Conservation (phyloP, 2,329 filamentous ascomycete species). For the Parafenestella ontariensis region DNA sequence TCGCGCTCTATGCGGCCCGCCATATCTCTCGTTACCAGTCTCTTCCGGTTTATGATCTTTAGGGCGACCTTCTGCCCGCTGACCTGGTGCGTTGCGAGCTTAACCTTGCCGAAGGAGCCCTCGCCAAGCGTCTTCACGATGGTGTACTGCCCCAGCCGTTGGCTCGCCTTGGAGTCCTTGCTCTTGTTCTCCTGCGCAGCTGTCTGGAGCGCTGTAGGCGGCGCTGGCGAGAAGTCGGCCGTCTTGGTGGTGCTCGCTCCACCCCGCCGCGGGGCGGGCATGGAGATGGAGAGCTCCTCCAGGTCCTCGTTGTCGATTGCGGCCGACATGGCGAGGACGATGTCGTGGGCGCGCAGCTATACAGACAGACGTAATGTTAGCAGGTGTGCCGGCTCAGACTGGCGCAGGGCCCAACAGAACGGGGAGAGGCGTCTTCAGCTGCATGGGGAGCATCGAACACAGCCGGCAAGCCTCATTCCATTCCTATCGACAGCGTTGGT, state of each 20-base stretch:
- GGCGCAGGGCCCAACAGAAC: conserved; percentile 5
- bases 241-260: conserved; percentile 39
- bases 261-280: conserved; percentile 68
- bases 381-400: conserved; percentile 6
- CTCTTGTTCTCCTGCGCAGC: conserved; percentile 50
- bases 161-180: conserved; percentile 69
- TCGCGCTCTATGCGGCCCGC: conserved; percentile 95
- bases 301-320: conserved; percentile 77
- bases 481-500: background rate
- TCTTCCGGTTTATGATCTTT: conserved; percentile 96
- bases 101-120: conserved; percentile 98
- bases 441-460: conserved; percentile 1
- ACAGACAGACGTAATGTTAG: conserved; percentile 3
- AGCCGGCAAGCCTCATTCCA: background rate
- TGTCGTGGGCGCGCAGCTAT: conserved; percentile 1
- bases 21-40: conserved; percentile 97
- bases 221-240: conserved; percentile 44
- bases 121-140: conserved; percentile 91
- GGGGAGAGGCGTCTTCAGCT: background rate
- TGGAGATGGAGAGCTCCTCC: conserved; percentile 71
- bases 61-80: conserved; percentile 95
- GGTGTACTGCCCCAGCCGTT: conserved; percentile 90
- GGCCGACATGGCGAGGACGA: conserved; percentile 44
- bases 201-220: conserved; percentile 32
- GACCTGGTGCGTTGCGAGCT: conserved; percentile 89